These are phyloP conservation scores for Aspergillus avenaceus DNA, from an alignment of 495 filamentous ascomycete genomes.

Conservation along the genomic window DNA sequence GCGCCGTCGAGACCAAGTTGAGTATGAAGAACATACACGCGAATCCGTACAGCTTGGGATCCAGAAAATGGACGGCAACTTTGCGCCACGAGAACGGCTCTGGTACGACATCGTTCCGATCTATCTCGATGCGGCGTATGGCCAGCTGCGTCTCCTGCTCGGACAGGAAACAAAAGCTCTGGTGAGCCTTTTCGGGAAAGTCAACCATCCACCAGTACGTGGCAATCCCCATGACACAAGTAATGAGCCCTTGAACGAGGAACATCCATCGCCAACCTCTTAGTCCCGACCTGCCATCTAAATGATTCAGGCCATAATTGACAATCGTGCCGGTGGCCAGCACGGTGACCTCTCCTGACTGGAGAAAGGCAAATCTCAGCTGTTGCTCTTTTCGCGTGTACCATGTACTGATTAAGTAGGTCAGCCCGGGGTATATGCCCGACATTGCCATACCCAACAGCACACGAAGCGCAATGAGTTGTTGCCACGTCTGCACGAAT, in stretches of 20 bases:
- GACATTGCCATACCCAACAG: slow-evolving; percentile 65
- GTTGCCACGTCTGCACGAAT: slow-evolving; percentile 60
- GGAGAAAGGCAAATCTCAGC: slow-evolving; percentile 69
- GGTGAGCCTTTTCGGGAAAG: slow-evolving; percentile 65
- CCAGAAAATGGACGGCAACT: slow-evolving; percentile 56
- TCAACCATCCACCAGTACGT: slow-evolving; percentile 80
- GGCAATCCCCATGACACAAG: slow-evolving; percentile 60
- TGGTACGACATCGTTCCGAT: slow-evolving; percentile 61
- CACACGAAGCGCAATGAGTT: slow-evolving; percentile 70
- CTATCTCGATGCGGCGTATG: slow-evolving; percentile 53
- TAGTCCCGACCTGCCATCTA: slow-evolving; percentile 55
- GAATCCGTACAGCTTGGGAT: slow-evolving; percentile 72
- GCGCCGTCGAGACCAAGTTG: slow-evolving; percentile 63
- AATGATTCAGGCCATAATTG: slow-evolving; percentile 65
- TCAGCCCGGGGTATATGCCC: slow-evolving; percentile 69
- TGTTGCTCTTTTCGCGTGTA: slow-evolving; percentile 71
- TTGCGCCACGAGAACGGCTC: slow-evolving; percentile 58
- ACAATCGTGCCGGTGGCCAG: slow-evolving; percentile 69
- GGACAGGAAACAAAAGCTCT: slow-evolving; percentile 61
- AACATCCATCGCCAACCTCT: slow-evolving; percentile 79
- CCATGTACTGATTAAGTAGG: slow-evolving; percentile 69
- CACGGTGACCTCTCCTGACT: slow-evolving; percentile 63
- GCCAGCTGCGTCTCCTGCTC: slow-evolving; percentile 54
- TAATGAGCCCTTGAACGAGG: slow-evolving; percentile 61
- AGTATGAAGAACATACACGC: slow-evolving; percentile 68